Evolutionary conservation across 345 rosid genomes (phyloP), one percentile per base, ranked within the genome.

Genomic region (Erucastrum elatum): DNA sequence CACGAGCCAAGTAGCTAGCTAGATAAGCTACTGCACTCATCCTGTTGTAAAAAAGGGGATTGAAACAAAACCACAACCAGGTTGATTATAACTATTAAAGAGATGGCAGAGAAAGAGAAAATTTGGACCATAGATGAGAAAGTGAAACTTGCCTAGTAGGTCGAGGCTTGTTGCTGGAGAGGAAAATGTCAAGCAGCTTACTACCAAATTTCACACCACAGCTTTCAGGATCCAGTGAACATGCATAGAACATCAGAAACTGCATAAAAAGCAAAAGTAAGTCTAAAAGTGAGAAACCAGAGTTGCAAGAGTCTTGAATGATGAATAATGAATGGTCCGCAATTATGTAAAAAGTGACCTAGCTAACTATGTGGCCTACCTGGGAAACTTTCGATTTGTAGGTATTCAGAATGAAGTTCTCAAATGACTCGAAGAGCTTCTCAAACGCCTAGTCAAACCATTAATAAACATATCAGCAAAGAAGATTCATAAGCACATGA

Each of bases 11-110:
- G 80, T 86, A 94, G 83, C 98, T 94, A 75, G 97, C 91, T 75
- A 94, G 95, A 86, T 92, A 94, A 58, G 97, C 88, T 72, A 85
- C 95, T 6, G 97, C 90, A 87, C 93, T 94, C 96, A 90, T 94
- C 90, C 97, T 92, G 88, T 68, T 37, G 13, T 15, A 27, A 8
- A 8, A 25, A 44, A 61, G 31, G 26, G 4, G 41, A 21, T 51
- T 77, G 55, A 61, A 44, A 12, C 17, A 62, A 70, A 60, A 51
- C 21, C 62, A 75, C 13, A 80, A 41, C 29, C 25, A 65, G 37
- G 44, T 75, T 62, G 21, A 70, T 21, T 17, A 80, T 63, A 69
- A 70, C 11, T 53, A 64, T 13, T 29, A 29, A 66, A 29, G 8
- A 77, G 44, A 68, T 10, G 26, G 64, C 3, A 73, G 65, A 51